Percentiles rank a stretch among this genome's conserved stretches.
phyloP scores from a whole-genome alignment of 1,139 yeast genomes.

The Taphrina communis region DNA sequence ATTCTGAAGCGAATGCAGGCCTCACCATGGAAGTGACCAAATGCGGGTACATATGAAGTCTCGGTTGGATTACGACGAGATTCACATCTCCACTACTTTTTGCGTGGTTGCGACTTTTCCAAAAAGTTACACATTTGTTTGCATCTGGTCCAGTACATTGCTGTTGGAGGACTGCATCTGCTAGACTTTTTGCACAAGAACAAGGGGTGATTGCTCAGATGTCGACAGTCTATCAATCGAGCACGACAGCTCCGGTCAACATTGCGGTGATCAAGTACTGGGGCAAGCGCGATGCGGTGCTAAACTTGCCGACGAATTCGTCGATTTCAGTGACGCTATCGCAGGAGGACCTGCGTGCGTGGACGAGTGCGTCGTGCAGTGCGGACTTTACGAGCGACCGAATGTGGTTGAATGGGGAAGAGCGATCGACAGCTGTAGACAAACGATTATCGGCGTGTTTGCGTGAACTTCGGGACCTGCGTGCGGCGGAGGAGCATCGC shows the following conservation, averaged over 20 bases:
- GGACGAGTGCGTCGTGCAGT: conserved; percentile 83
- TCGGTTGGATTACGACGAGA: background rate
- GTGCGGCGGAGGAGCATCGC: conserved; percentile 60
- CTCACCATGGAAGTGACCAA: no score
- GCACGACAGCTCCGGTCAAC: conserved; percentile 96
- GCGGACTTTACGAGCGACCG: conserved; percentile 64
- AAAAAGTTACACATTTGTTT: no score
- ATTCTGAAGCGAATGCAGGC: no score
- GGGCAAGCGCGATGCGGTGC: conserved; percentile 91
- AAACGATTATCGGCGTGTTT: conserved; percentile 83
- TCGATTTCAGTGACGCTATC: conserved; percentile 92
- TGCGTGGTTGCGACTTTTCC: background rate
- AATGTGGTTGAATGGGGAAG: conserved; percentile 79
- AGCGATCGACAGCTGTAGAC: conserved; percentile 64
- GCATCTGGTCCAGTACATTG: no score
- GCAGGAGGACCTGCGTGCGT: conserved; percentile 85
- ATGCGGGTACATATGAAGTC: background rate
- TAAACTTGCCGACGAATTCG: conserved; percentile 92
- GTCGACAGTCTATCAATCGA: conserved; percentile 61
- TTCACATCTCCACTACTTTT: background rate
- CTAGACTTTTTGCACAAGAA: no score
- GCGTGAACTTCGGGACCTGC: conserved; percentile 70
- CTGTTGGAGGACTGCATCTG: background rate
- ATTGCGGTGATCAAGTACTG: conserved; percentile 97
- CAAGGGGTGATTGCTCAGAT: background rate